Evolutionary conservation across 2,329 filamentous ascomycete genomes (phyloP).

Genomic region (Cytospora chrysosperma): DNA sequence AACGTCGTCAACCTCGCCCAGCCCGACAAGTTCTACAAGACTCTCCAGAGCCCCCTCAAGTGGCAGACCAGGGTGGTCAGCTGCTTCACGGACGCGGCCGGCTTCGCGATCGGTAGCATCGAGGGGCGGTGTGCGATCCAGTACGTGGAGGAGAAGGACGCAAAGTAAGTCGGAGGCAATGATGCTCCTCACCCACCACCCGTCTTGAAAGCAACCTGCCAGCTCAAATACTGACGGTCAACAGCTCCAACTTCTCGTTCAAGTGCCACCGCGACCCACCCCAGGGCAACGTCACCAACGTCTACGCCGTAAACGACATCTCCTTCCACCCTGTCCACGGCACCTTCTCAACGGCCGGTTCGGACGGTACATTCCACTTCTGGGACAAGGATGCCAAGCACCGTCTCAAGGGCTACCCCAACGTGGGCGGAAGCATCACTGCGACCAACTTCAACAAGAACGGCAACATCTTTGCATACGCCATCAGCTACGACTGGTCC

Average conservation of each 20-base stretch:
- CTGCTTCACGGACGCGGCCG: constrained; percentile 88
- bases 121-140: constrained; percentile 97
- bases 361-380: constrained; percentile 95
- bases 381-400: constrained; percentile 94
- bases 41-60: constrained; percentile 90
- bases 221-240: constrained; percentile 10
- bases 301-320: constrained; percentile 95
- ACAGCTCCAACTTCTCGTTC: constrained; percentile 92
- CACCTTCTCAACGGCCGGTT: constrained; percentile 96
- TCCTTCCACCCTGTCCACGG: constrained; percentile 96
- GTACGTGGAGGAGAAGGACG: constrained; percentile 95
- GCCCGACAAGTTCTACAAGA: constrained; percentile 88
- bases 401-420: constrained; percentile 83
- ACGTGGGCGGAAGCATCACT: constrained; percentile 82
- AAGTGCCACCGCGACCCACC: constrained; percentile 92
- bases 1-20: constrained; percentile 90
- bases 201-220: no score
- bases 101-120: constrained; percentile 94
- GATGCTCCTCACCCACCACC: not conserved
- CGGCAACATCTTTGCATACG: constrained; percentile 83
- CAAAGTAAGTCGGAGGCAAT: constrained; percentile 49
- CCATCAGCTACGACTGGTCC: constrained; percentile 96
- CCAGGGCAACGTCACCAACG: constrained; percentile 74
- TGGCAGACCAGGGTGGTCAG: constrained; percentile 96
- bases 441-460: constrained; percentile 87